These are phyloP conservation scores for Hemisphaericaspora xylanilytica DNA, from an alignment of 1,139 yeast species.

Conservation along the genomic window DNA sequence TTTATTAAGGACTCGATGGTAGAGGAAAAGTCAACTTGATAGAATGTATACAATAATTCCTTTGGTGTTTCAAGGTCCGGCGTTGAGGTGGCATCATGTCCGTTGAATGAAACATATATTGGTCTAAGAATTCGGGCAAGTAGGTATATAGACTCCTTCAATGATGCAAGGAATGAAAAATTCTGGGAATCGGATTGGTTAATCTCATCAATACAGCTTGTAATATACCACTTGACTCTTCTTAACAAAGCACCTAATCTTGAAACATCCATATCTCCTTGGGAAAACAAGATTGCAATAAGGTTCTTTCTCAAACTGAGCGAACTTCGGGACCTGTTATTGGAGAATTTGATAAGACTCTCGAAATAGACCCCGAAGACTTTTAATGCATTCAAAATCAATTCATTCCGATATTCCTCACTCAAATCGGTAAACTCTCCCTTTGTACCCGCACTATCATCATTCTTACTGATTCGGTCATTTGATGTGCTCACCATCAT, in stretches of 20 bases:
- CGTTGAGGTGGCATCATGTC: not conserved
- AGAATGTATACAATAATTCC: constrained; percentile 22
- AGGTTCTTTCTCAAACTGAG: constrained; percentile 7
- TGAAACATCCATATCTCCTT: constrained; percentile 5
- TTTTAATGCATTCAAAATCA: constrained; percentile 26
- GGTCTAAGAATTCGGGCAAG: constrained; percentile 26
- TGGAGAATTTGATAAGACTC: constrained; percentile 18
- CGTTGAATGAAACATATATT: constrained; percentile 17
- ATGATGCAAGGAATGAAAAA: constrained; percentile 19
- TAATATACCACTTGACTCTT: constrained; percentile 21
- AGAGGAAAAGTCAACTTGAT: constrained; percentile 23
- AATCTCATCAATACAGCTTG: constrained; percentile 16
- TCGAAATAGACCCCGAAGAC: constrained; percentile 26
- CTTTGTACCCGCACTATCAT: no score
- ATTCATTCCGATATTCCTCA: no score
- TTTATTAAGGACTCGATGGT: constrained; percentile 23
- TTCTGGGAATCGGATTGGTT: constrained; percentile 14
- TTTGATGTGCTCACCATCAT: no score
- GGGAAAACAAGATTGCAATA: constrained; percentile 14
- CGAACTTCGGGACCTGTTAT: constrained; percentile 6
- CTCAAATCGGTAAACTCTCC: no score
- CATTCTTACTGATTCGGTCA: no score
- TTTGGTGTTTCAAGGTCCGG: constrained; percentile 13
- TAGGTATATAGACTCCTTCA: constrained; percentile 29
- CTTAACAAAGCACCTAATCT: constrained; percentile 16